Base-by-base conservation (phyloP, 495 filamentous ascomycete genomes). In the Penicillium lividum region DNA sequence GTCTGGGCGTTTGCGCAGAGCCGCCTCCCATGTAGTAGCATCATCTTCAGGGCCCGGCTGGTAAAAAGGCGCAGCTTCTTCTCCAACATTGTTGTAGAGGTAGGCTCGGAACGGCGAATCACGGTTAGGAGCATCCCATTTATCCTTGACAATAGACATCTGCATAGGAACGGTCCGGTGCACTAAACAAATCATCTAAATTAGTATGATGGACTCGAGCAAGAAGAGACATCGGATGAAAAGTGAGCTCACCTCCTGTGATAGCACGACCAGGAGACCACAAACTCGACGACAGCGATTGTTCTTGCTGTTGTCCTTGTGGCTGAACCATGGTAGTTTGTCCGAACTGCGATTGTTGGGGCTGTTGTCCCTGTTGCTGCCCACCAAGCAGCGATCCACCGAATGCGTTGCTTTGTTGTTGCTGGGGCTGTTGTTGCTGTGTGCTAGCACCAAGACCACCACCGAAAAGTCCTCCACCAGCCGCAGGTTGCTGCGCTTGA, bases 11-110 rank as follows among this genome's bases (percentile, higher is more conserved):
- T 91, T 85, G 58, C 86, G 82, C 53, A 97, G 80, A 9, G 94
- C 94, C 64, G 96, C 92, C 62, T 99, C 94, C 93, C 93, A 99
- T 68, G 89, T 92, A 34, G 83, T 80, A 27, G 87, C 83, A 72
- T 96, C 87, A 62, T 98, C 94, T 56, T 84, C 77, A 15, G 87
- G 77, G 1, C 82, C 80, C 6, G 93, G 92, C 59, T 86, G 84
- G 73, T 89, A 97, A 74, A 90, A 93, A 4, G 91, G 90, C 7
- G 89, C 88, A 52, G 83, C 77, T 18, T 89, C 84, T 61, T 92
- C 85, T 16, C 86, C 84, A 54, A 97, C 91, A 61, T 88, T 82
- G 74, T 98, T 98, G 78, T 98, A 98, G 70, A 97, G 89, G 70
- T 98, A 98, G 53, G 88, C 78, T 66, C 91, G 87, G 77, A 99